phyloP scores from a whole-genome alignment of 2,329 filamentous ascomycete species.

The Verticillium tricorpus region DNA sequence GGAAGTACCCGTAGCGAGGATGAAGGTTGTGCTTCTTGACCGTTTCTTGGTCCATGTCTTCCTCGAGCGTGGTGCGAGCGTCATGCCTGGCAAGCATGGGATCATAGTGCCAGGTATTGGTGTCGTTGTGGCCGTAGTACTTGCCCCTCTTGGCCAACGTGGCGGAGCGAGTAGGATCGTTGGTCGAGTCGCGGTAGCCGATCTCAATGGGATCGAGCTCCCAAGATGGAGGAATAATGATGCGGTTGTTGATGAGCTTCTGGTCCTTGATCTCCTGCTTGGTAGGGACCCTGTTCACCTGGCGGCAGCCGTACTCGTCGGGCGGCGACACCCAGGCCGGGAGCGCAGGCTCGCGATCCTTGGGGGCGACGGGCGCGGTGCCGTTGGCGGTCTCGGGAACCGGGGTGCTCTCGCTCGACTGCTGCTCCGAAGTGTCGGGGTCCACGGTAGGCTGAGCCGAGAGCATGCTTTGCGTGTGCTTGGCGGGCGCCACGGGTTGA shows the following conservation, averaged over 20 bases:
- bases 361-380: slow-evolving; percentile 13
- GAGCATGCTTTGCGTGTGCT: slow-evolving; percentile 21
- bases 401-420: slow-evolving; percentile 21
- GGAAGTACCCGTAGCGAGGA: slow-evolving; percentile 48
- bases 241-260: slow-evolving; percentile 41
- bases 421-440: slow-evolving; percentile 20
- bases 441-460: slow-evolving; percentile 22
- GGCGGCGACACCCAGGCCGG: slow-evolving; percentile 32
- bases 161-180: slow-evolving; percentile 49
- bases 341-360: slow-evolving; percentile 19
- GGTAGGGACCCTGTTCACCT: slow-evolving; percentile 30
- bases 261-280: slow-evolving; percentile 23
- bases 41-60: slow-evolving; percentile 46
- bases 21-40: slow-evolving; percentile 47
- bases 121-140: slow-evolving; percentile 50
- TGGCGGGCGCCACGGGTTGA: slow-evolving; percentile 25
- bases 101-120: slow-evolving; percentile 49
- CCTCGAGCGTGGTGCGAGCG: slow-evolving; percentile 39
- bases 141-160: slow-evolving; percentile 48
- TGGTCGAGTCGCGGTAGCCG: slow-evolving; percentile 55
- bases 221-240: slow-evolving; percentile 46
- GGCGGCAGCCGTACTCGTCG: slow-evolving; percentile 48
- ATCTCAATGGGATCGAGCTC: slow-evolving; percentile 50
- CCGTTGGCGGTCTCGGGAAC: slow-evolving; percentile 16
- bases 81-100: slow-evolving; percentile 50